Evolutionary conservation across 345 rosid species (phyloP).

Genomic region (Firmiana major): DNA sequence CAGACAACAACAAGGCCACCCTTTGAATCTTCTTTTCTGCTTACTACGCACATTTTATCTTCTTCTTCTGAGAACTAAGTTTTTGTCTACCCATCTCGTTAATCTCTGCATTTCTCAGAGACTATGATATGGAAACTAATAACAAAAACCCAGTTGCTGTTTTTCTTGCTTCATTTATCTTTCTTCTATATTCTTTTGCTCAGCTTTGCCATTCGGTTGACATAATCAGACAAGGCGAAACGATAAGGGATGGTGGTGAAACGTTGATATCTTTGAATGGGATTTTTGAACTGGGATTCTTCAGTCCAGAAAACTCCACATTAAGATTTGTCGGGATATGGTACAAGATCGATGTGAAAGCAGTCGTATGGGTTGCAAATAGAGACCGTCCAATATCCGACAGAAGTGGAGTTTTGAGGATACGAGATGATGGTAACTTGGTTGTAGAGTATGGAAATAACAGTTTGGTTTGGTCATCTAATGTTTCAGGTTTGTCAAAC

Average conservation of each 20-base stretch:
- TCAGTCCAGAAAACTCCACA: slow-evolving; percentile 41
- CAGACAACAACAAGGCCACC: neutral
- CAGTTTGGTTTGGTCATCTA: slow-evolving; percentile 45
- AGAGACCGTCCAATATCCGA: slow-evolving; percentile 46
- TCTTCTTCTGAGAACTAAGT: no score
- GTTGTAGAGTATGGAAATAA: slow-evolving; percentile 38
- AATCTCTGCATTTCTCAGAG: neutral
- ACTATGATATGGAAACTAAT: slow-evolving; percentile 11
- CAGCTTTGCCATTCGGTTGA: slow-evolving; percentile 28
- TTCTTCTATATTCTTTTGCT: slow-evolving; percentile 15
- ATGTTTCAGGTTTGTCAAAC: slow-evolving; percentile 25
- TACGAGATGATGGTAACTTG: slow-evolving; percentile 53
- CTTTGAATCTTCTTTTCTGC: neutral
- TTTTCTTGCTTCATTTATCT: slow-evolving; percentile 22
- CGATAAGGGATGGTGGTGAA: slow-evolving; percentile 49
- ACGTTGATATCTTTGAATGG: slow-evolving; percentile 30
- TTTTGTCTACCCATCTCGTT: neutral
- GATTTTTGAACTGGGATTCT: slow-evolving; percentile 57
- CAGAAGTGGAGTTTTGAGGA: slow-evolving; percentile 36
- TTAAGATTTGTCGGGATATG: slow-evolving; percentile 59
- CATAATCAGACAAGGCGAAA: slow-evolving; percentile 33
- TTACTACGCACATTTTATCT: neutral
- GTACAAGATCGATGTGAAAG: slow-evolving; percentile 36
- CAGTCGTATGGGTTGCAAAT: slow-evolving; percentile 72
- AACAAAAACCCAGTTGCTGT: slow-evolving; percentile 15